Base-by-base conservation (phyloP, 805 yeast species). In the Starmerella potacharoeniae region DNA sequence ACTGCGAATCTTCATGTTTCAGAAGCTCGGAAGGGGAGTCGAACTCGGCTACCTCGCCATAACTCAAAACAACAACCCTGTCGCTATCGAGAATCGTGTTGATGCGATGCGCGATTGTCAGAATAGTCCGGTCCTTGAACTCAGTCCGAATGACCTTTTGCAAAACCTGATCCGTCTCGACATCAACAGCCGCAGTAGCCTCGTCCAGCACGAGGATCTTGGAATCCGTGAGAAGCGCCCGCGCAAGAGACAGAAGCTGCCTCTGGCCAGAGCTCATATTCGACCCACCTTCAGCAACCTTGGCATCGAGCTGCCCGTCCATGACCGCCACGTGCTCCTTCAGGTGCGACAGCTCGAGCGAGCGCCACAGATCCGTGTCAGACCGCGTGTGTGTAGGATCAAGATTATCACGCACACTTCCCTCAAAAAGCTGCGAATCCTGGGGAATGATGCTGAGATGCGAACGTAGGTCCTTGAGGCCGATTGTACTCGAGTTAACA, bases 371-470 rank as follows among this genome's bases (percentile, higher is more conserved):
- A 58, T 83, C 78, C n/a, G 82, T 84, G 68, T 88, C 96, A 4
- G 78, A 70, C 65, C 79, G 80, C 51, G 71, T 73, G 22, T 76
- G 72, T 2, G 84, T 80, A 30, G 97, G 97, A 68, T 91, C 97
- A 62, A 91, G 75, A 68, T 89, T 89, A 49, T 86, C 84, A 63
- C 96, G 76, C 11, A 89, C 73, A 0, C 93, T 77, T 39, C 96
- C 96, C 71, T 86, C 86, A 66, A 90, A 84, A 8, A 87, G 87
- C 68, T 90, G 96, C 0, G 96, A 85, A 68, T 89, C 97, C 69
- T 89, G 96, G 1, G 97, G 97, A 60, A 89, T 89, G 60, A 89
- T 90, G 2, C 93, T 83, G 48, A 89, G 71, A 58, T 79, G 77
- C 40, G 82, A 82, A 65, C 97, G 79, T 64, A 89, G 73, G 65